These are phyloP conservation scores for Globisporangium radiosum DNA, from an alignment of 352 stramenopile species.

Conservation along the genomic window DNA sequence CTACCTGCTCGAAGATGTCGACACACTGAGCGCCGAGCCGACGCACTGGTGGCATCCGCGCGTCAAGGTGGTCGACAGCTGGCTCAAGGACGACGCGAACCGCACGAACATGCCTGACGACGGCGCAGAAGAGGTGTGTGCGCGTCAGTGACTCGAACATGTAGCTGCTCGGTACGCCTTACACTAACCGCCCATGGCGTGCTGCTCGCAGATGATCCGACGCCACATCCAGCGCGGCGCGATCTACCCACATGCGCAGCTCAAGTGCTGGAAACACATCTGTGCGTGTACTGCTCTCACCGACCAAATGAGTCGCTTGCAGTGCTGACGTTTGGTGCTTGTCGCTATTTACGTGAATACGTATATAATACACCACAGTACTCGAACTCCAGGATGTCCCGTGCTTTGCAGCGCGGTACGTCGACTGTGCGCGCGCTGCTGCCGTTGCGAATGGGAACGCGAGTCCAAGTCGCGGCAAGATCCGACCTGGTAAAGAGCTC, in stretches of 20 bases:
- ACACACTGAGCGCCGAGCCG: slow-evolving; percentile 19
- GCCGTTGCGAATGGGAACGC: slow-evolving; percentile 10
- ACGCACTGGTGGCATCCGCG: slow-evolving; percentile 66
- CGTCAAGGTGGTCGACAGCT: slow-evolving; percentile 62
- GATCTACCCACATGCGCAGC: slow-evolving; percentile 47
- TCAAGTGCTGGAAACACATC: slow-evolving; percentile 80
- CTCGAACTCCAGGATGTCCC: slow-evolving; percentile 67
- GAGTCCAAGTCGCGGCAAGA: slow-evolving; percentile 67
- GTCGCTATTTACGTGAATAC: background rate
- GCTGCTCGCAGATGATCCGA: slow-evolving; percentile 45
- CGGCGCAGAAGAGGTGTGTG: slow-evolving; percentile 54
- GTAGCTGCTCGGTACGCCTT: background rate
- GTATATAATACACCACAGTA: slow-evolving; percentile 18
- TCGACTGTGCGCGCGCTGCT: slow-evolving; percentile 4
- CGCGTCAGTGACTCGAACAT: background rate
- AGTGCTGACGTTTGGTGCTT: background rate
- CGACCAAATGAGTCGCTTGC: background rate
- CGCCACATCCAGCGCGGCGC: slow-evolving; percentile 64
- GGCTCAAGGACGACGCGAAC: slow-evolving; percentile 56
- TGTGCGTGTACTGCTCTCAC: slow-evolving; percentile 16
- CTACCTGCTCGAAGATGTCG: slow-evolving; percentile 46
- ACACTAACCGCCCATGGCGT: too few species aligned
- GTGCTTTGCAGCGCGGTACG: slow-evolving; percentile 21
- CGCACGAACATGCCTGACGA: slow-evolving; percentile 57
- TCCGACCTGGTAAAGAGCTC: slow-evolving; percentile 70